These are phyloP conservation scores for Prinsepia uniflora DNA, from an alignment of 306 rosid species.

Conservation along the genomic window DNA sequence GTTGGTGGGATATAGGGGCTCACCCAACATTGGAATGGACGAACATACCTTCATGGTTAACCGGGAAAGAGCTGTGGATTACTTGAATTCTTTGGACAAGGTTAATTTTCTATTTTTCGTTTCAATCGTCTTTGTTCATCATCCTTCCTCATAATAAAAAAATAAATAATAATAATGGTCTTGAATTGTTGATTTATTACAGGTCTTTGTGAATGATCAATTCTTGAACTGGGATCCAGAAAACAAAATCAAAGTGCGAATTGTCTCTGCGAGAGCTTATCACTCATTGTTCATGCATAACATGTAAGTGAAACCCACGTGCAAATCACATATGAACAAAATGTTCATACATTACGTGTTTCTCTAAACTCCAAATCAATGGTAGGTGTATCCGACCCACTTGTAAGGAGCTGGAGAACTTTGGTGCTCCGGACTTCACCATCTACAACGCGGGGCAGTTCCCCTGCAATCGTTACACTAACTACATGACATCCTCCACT, in stretches of 20 bases:
- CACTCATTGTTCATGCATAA: constrained; percentile 92
- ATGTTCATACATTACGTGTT: too few relatives aligned
- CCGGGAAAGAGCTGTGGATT: constrained; percentile 87
- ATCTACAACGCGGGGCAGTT: constrained; percentile 89
- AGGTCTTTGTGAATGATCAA: constrained; percentile 79
- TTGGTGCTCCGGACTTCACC: constrained; percentile 86
- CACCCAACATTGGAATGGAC: constrained; percentile 91
- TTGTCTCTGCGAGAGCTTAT: constrained; percentile 80
- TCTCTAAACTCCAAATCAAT: too few relatives aligned
- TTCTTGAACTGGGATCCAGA: constrained; percentile 87
- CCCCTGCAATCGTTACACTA: constrained; percentile 87
- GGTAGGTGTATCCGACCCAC: constrained; percentile 86
- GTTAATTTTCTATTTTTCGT: constrained; percentile 18
- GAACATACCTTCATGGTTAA: constrained; percentile 68
- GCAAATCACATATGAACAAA: too few relatives aligned
- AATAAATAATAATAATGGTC: not conserved
- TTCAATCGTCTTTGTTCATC: too few relatives aligned
- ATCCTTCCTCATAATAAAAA: not conserved
- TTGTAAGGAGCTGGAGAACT: constrained; percentile 74
- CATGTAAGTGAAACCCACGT: constrained; percentile 51
- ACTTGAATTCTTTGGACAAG: constrained; percentile 83
- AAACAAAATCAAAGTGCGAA: constrained; percentile 69
- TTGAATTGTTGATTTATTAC: constrained; percentile 24
- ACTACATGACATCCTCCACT: constrained; percentile 91
- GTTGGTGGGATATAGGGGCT: constrained; percentile 47